These are phyloP conservation scores for Gossypium australe DNA, from an alignment of 345 rosid species.

Conservation along the genomic window DNA sequence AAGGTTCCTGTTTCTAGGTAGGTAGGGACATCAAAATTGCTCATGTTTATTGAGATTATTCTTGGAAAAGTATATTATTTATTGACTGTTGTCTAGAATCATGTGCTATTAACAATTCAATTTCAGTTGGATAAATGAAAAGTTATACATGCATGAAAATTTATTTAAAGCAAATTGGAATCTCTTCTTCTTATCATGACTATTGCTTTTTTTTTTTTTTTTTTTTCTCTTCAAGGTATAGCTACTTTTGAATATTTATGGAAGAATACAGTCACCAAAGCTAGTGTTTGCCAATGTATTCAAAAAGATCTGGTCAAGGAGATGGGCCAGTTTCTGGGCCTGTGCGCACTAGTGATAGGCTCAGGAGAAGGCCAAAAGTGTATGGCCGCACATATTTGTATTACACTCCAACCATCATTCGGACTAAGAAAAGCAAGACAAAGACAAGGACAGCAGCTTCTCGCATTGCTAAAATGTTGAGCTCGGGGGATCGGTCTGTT, in stretches of 20 bases:
- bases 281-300: slow-evolving; percentile 67
- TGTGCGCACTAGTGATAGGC: slow-evolving; percentile 89
- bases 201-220: not conserved
- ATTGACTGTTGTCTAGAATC: not conserved
- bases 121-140: not conserved
- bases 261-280: slow-evolving; percentile 30
- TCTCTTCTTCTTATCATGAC: not conserved
- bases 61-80: not conserved
- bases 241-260: slow-evolving; percentile 39
- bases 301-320: slow-evolving; percentile 77
- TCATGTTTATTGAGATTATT: slow-evolving; percentile 1
- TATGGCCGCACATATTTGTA: slow-evolving; percentile 58
- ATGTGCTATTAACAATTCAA: not conserved
- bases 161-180: not conserved
- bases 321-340: slow-evolving; percentile 81
- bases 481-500: slow-evolving; percentile 51
- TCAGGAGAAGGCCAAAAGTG: slow-evolving; percentile 76
- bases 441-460: slow-evolving; percentile 92
- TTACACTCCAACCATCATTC: slow-evolving; percentile 55
- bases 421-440: slow-evolving; percentile 65
- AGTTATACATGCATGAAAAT: not conserved
- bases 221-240: not conserved
- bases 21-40: not conserved
- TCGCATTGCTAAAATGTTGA: slow-evolving; percentile 77
- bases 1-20: not conserved